Evolutionary conservation across 768 basidiomycete species (phyloP).

Genomic region (Podaxis sp.): DNA sequence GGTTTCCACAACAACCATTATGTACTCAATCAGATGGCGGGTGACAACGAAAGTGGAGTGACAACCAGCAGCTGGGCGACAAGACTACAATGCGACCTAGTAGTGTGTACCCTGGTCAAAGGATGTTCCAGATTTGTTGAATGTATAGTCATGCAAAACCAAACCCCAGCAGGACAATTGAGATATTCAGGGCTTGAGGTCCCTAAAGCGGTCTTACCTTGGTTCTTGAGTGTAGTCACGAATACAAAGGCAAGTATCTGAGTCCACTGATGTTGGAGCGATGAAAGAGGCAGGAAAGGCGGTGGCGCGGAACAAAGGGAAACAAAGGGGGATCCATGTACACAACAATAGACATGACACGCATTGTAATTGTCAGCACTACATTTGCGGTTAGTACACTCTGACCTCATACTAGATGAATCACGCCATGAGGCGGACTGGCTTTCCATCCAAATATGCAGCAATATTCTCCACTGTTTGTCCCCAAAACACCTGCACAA

Average conservation of each 20-base stretch:
- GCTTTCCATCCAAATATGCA: constrained; percentile 47
- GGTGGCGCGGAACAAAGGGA: not conserved
- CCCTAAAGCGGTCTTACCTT: no score
- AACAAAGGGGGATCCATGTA: not conserved
- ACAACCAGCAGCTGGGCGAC: not conserved
- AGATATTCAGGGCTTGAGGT: no score
- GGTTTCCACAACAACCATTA: not conserved
- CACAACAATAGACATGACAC: not conserved
- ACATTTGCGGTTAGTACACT: not conserved
- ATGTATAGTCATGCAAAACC: not conserved
- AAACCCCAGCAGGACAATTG: no score
- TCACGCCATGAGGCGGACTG: constrained; percentile 14
- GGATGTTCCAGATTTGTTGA: not conserved
- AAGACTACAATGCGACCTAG: not conserved
- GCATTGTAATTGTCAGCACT: not conserved
- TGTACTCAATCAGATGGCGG: not conserved
- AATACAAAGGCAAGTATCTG: no score
- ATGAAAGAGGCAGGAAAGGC: not conserved
- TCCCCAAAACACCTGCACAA: constrained; percentile 45
- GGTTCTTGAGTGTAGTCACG: no score
- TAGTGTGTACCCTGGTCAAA: not conserved
- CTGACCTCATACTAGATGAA: not conserved
- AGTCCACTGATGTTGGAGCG: no score
- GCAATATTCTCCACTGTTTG: constrained; percentile 60
- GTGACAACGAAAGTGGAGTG: not conserved